Evolutionary conservation across 257 asterid genomes (phyloP), one percentile per base, ranked within the genome.

Genomic region (Solanum peruvianum): DNA sequence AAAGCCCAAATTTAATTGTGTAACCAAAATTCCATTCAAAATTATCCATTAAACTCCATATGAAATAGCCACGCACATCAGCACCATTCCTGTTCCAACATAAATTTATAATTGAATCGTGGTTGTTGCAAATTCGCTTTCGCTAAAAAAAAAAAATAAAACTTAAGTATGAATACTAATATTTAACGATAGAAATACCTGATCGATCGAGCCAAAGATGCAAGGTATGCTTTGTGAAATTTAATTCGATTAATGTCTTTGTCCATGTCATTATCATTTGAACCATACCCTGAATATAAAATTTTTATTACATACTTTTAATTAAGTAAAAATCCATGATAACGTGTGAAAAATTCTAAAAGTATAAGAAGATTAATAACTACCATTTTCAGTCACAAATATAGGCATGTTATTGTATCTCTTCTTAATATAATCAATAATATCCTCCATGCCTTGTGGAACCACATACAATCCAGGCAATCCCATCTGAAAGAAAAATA

Each of bases 361-460:
- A 27, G 37, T 18, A 29, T 29, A 78, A 78, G 84, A 27, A 27
- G 29, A 45, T 47, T 73, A 73, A 18, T 8, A 77, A 23, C 39
- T 86, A 95, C 99, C 99, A 86, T 93, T 95, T 91, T 96, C 99
- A 37, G 95, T 92, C 69, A 95, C 77, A 67, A 88, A 86, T 91
- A 96, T 93, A 11, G 98, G 93, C 94, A 88, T 93, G 92, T 94
- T 93, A 72, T 89, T 82, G 89, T 95, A 96, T 91, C 98, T 89
- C 62, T 91, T 90, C 91, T 93, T 94, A 2, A 89, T 45, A 85
- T 91, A 95, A 37, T 67, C 75, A 39, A 96, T 89, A 27, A 92
- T 87, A 80, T 86, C 93, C 84, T 91, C 95, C 90, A 96, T 91
- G 85, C 98, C 98, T 86, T 87, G 90, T 0, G 98, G 98, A 84